A percentile compares a stretch with the other conserved stretches of the same genome.
phyloP scores from a whole-genome alignment of 208 protist species.

The Leishmania lainsoni region DNA sequence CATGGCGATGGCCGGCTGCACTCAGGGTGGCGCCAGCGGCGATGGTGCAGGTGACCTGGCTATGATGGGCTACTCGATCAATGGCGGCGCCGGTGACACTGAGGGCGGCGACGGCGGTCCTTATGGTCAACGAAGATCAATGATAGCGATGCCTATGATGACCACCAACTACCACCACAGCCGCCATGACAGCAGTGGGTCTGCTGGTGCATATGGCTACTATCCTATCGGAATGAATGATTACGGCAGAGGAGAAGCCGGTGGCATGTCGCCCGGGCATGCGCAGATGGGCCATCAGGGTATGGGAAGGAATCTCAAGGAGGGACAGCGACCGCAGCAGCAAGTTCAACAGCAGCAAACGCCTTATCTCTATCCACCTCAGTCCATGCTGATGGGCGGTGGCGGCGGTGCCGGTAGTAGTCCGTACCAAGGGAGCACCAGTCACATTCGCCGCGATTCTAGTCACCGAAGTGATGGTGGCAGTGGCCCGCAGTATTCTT shows the following conservation, averaged over 20 bases:
- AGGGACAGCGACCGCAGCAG: conserved; percentile 4
- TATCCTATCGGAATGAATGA: neutral
- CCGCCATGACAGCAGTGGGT: neutral
- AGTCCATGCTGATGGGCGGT: neutral
- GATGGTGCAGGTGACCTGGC: neutral
- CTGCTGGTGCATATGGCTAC: neutral
- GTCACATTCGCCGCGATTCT: neutral
- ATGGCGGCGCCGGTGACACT: neutral
- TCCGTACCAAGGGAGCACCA: neutral
- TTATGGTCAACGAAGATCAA: conserved; percentile 4
- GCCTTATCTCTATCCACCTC: neutral
- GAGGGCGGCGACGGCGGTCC: neutral
- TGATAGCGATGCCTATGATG: neutral
- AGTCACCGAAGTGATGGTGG: neutral
- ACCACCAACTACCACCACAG: neutral
- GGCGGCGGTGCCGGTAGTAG: neutral
- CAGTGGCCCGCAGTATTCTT: neutral
- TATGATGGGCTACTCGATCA: conserved; percentile 6
- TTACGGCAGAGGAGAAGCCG: neutral
- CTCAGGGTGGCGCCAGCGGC: neutral
- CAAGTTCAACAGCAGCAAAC: conserved; percentile 10
- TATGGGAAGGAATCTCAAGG: neutral
- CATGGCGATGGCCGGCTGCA: neutral
- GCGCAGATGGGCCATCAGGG: neutral
- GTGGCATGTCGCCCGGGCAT: neutral